Evolutionary conservation across 2,329 filamentous ascomycete genomes (phyloP), one percentile per base, ranked within the genome.

Genomic region (Sporothrix variecibatus): DNA sequence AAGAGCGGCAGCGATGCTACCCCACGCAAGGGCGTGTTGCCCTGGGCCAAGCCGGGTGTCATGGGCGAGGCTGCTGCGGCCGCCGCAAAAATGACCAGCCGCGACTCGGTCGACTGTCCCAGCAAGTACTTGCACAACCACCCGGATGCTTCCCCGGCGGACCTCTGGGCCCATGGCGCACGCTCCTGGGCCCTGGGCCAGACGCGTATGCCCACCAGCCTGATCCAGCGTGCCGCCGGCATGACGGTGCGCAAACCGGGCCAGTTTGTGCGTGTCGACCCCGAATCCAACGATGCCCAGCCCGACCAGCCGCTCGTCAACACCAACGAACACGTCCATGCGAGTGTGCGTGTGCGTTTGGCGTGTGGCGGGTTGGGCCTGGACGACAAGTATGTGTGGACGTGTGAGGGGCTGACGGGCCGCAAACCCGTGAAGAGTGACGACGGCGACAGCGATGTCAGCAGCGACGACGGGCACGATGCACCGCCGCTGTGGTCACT

Each of bases 251-350:
- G 81, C 17, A 77, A 76, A 12, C 83, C 83, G 2, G 84, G 83
- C 0, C 75, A 82, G 15, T 82, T 81, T 64, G 78, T 79, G 38
- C 79, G 83, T 26, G 79, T 82, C 9, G 80, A 85, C 76, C 81
- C 83, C 62, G 78, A 81, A 28, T 82, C 79, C 7, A 84, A 84
- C 71, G 15, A 64, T 1, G 72, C 78, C n/a, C 78, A 80, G 34
- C 83, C 81, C 0, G 74, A 77, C 12, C 77, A 82, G 71, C 81
- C 81, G 6, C 78, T 85, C 74, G 72, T 80, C 3, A 78, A 81
- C 60, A 85, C 83, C 0, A 78, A 79, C 73, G 83, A 85, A 77
- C 78, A 82, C 20, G 80, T 85, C 8, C 81, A 82, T 56, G 76
- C 75, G 12, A 77, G 76, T 12, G 81, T 80, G 31, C 74, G 81